Conservation (phyloP, 2,329 filamentous ascomycete genomes). For the Cryphonectria japonica region DNA sequence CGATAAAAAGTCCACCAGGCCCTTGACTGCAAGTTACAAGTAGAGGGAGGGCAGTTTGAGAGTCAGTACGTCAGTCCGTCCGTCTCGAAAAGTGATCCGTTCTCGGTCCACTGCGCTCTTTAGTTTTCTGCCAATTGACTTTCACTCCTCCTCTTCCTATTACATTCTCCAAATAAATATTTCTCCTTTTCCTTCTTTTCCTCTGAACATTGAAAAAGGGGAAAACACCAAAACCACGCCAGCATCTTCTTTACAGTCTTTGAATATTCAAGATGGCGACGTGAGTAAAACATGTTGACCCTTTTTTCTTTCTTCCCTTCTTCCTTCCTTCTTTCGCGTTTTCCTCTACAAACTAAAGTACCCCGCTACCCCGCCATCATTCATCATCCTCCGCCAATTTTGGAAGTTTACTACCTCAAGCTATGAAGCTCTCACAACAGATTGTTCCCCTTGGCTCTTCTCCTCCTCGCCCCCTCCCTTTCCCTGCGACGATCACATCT, state of each 20-base stretch:
- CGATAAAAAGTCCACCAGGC: constrained; percentile 22
- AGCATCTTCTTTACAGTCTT: constrained; percentile 1
- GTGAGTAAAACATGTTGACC: constrained; percentile 26
- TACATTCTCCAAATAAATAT: background rate
- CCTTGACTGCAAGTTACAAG: background rate
- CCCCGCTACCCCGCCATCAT: constrained; percentile 32
- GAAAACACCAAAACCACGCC: background rate
- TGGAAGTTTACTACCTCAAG: background rate
- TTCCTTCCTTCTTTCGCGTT: background rate
- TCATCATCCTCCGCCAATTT: constrained; percentile 28
- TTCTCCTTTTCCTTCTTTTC: background rate
- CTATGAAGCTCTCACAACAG: constrained; percentile 18
- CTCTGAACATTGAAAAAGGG: background rate
- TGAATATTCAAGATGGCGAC: constrained; percentile 32
- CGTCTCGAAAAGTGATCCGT: background rate
- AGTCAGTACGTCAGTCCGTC: constrained; percentile 7
- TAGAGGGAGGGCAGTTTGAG: constrained; percentile 16
- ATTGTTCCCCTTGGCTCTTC: background rate
- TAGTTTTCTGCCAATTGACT: constrained; percentile 20
- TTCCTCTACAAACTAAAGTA: constrained; percentile 26
- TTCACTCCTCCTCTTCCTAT: constrained; percentile 17
- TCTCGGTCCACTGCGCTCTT: constrained; percentile 21
- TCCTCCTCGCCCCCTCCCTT: background rate
- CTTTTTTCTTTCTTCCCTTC: background rate
- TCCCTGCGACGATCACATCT: background rate